phyloP scores from a whole-genome alignment of 139 green algal genomes.

The Bryopsis sp. region DNA sequence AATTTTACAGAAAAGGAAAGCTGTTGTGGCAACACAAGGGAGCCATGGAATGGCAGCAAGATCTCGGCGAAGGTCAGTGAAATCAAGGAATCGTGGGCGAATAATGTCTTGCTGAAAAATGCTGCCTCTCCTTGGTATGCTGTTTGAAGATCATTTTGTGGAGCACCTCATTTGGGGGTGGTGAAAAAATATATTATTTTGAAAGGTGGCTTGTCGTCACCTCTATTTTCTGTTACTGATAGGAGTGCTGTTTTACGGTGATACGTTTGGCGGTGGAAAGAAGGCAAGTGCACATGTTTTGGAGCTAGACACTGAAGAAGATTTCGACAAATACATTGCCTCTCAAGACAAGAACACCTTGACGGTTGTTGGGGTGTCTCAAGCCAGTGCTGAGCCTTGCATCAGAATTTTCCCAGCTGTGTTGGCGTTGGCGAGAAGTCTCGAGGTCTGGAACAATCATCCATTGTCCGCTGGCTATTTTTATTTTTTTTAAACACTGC shows the following conservation, averaged over 20 bases:
- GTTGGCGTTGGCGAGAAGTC: conserved; percentile 44
- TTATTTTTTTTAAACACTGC: not conserved
- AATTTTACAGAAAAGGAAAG: conserved; percentile 58
- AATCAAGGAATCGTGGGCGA: too few relatives aligned
- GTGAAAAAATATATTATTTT: too few relatives aligned
- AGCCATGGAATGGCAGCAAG: conserved; percentile 41
- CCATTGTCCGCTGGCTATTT: not conserved
- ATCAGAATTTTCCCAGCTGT: conserved; percentile 69
- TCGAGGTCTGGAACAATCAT: conserved; percentile 10
- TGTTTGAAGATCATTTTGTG: too few relatives aligned
- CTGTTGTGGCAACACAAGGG: conserved; percentile 73
- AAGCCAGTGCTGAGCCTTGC: conserved; percentile 27
- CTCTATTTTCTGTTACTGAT: too few relatives aligned
- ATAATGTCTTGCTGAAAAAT: too few relatives aligned
- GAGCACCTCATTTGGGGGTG: too few relatives aligned
- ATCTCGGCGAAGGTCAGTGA: conserved; percentile 51
- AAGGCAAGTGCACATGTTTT: conserved; percentile 41
- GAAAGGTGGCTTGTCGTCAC: too few relatives aligned
- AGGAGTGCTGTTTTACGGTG: conserved; percentile 59
- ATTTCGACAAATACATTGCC: conserved; percentile 41
- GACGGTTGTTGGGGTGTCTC: conserved; percentile 30
- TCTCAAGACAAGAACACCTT: conserved; percentile 24
- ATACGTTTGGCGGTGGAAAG: conserved; percentile 41
- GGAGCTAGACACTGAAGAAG: conserved; percentile 39
- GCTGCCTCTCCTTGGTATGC: too few relatives aligned